phyloP scores from a whole-genome alignment of 495 filamentous ascomycete species.

The Echria macrotheca region DNA sequence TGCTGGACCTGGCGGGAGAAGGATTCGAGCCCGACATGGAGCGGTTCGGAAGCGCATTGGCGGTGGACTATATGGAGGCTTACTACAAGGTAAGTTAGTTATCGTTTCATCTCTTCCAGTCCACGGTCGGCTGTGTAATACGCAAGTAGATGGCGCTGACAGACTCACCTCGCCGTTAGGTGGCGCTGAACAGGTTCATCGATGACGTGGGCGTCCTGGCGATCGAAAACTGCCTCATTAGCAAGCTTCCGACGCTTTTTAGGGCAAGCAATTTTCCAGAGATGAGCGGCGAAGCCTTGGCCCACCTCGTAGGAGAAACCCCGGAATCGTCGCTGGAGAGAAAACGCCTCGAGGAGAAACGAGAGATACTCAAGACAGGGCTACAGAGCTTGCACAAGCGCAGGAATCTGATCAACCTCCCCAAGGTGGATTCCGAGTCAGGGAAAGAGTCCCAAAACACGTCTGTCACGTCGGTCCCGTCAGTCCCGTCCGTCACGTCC shows the following conservation, averaged over 20 bases:
- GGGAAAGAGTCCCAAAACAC: neutral
- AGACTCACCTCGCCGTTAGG: constrained; percentile 26
- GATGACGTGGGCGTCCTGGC: constrained; percentile 51
- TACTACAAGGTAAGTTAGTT: constrained; percentile 36
- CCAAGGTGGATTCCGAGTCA: neutral
- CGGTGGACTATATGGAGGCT: constrained; percentile 31
- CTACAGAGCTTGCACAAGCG: neutral
- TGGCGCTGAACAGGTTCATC: constrained; percentile 49
- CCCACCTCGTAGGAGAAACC: neutral
- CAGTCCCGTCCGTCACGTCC: too few relatives aligned
- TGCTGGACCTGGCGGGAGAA: constrained; percentile 1
- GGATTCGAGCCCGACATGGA: constrained; percentile 25
- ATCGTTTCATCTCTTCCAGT: constrained; percentile 7
- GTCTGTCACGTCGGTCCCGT: neutral
- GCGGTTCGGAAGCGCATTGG: constrained; percentile 22
- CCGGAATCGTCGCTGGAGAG: neutral
- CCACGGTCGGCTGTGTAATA: too few relatives aligned
- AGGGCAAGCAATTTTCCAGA: neutral
- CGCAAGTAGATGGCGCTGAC: constrained; percentile 3
- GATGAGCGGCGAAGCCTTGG: neutral
- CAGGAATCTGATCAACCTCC: neutral
- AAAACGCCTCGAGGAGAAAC: neutral
- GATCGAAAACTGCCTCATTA: constrained; percentile 48
- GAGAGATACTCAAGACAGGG: neutral
- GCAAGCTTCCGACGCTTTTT: neutral